Conservation (phyloP, 176 grass and related monocot genomes). For the Paspalum vaginatum region DNA sequence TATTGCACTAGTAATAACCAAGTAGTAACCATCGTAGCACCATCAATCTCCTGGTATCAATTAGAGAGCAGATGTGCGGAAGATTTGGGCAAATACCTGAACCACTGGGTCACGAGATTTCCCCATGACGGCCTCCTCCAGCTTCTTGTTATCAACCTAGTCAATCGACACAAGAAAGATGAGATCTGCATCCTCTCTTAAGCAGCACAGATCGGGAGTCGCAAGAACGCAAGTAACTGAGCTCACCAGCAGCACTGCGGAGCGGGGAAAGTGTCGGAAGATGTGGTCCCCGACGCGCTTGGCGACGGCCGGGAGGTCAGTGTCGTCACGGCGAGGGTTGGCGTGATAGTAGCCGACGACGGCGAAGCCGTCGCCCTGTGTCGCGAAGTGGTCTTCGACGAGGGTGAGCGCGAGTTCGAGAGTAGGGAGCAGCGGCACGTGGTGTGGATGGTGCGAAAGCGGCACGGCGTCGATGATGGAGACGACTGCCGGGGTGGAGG, state of each 20-base stretch:
- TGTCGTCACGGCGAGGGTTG: conserved; percentile 79
- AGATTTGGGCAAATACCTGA: conserved; percentile 52
- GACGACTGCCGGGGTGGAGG: conserved; percentile 51
- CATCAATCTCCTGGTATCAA: background rate
- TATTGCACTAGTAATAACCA: background rate
- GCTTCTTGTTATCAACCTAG: conserved; percentile 86
- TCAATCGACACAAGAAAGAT: conserved; percentile 17
- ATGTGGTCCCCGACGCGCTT: conserved; percentile 94
- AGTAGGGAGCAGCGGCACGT: conserved; percentile 84
- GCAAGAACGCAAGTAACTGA: background rate
- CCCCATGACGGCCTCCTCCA: conserved; percentile 60
- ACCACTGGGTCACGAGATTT: conserved; percentile 53
- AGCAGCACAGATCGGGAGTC: background rate
- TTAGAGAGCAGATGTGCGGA: background rate
- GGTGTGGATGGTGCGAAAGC: conserved; percentile 76
- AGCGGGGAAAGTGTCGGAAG: conserved; percentile 89
- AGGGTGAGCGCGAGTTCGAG: conserved; percentile 89
- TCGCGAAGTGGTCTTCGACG: conserved; percentile 81
- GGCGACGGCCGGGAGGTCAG: conserved; percentile 67
- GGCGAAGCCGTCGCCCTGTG: conserved; percentile 48
- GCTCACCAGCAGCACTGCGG: conserved; percentile 76
- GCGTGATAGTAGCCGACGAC: conserved; percentile 99
- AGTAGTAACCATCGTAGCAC: background rate
- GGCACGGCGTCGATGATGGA: conserved; percentile 74
- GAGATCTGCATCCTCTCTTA: background rate